Evolutionary conservation across 164 flowering plant genomes (phyloP).

Genomic region (Houttuynia cordata): DNA sequence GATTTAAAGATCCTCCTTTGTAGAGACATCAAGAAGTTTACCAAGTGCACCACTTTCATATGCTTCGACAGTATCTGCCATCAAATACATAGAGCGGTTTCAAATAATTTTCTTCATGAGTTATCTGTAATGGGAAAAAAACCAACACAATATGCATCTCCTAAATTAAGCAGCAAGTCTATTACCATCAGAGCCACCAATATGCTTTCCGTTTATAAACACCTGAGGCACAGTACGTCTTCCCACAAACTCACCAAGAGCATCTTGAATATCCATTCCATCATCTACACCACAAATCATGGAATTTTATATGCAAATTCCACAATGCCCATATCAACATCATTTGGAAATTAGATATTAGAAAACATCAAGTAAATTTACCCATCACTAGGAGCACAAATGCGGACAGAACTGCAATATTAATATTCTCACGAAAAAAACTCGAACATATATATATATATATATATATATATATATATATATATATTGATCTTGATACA

Average conservation of each 20-base stretch:
- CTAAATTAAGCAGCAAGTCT: background rate
- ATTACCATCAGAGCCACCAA: constrained; percentile 96
- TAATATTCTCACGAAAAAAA: no score
- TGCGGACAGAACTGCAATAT: no score
- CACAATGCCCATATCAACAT: no score
- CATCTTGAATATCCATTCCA: constrained; percentile 63
- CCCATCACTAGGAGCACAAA: no score
- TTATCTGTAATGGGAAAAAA: background rate
- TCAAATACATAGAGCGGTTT: background rate
- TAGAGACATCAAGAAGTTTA: constrained; percentile 39
- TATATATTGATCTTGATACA: no score
- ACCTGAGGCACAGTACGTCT: constrained; percentile 96
- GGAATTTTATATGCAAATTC: no score
- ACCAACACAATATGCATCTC: background rate
- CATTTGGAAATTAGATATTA: no score
- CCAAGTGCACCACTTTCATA: constrained; percentile 65
- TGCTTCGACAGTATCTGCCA: constrained; percentile 76
- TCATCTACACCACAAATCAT: constrained; percentile 33
- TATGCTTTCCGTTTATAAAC: constrained; percentile 75
- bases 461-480: no score
- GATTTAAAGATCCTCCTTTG: constrained; percentile 40
- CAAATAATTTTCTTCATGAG: background rate
- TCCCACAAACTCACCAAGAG: constrained; percentile 48
- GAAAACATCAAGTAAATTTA: no score
- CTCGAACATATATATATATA: no score